Evolutionary conservation across 2,329 filamentous ascomycete species (phyloP).

Genomic region (Phaeosphaeriaceae sp.): DNA sequence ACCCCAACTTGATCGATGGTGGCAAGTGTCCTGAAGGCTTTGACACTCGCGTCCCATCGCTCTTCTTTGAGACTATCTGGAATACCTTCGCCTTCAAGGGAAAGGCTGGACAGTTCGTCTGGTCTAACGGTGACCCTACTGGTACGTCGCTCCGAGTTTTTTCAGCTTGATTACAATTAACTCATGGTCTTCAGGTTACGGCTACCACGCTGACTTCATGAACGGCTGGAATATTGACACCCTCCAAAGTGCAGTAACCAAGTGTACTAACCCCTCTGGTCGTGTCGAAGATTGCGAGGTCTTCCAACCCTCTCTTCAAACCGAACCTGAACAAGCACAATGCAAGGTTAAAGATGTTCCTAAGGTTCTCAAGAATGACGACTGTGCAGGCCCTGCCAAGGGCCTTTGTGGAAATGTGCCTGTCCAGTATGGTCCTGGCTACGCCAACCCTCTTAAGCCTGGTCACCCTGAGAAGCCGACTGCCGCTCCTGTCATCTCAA

Average conservation of each 20-base stretch:
- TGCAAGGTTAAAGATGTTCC: constrained; percentile 70
- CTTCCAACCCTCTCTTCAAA: constrained; percentile 67
- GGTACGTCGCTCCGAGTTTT: constrained; percentile 59
- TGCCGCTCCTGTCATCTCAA: constrained; percentile 22
- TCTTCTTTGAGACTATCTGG: constrained; percentile 68
- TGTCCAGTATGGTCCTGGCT: constrained; percentile 54
- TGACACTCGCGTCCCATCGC: constrained; percentile 62
- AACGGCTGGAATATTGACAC: constrained; percentile 72
- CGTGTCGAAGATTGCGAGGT: constrained; percentile 74
- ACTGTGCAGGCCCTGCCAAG: constrained; percentile 62
- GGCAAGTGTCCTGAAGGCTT: constrained; percentile 63
- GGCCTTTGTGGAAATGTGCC: constrained; percentile 71
- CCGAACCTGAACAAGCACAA: constrained; percentile 57
- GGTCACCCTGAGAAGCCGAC: constrained; percentile 32
- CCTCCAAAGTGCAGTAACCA: constrained; percentile 71
- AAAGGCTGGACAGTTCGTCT: constrained; percentile 65
- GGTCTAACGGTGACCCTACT: constrained; percentile 74
- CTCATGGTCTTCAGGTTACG: constrained; percentile 62
- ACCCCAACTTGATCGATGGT: constrained; percentile 60
- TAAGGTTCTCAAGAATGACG: constrained; percentile 61
- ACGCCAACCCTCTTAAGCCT: constrained; percentile 42
- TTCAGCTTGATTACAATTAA: background rate
- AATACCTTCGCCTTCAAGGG: constrained; percentile 59
- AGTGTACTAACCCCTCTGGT: constrained; percentile 75
- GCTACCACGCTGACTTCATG: constrained; percentile 73